Percentiles rank a stretch among this genome's conserved stretches.
These are phyloP conservation scores for Lindgomyces ingoldianus DNA, from an alignment of 495 filamentous ascomycete genomes.

Conservation along the genomic window DNA sequence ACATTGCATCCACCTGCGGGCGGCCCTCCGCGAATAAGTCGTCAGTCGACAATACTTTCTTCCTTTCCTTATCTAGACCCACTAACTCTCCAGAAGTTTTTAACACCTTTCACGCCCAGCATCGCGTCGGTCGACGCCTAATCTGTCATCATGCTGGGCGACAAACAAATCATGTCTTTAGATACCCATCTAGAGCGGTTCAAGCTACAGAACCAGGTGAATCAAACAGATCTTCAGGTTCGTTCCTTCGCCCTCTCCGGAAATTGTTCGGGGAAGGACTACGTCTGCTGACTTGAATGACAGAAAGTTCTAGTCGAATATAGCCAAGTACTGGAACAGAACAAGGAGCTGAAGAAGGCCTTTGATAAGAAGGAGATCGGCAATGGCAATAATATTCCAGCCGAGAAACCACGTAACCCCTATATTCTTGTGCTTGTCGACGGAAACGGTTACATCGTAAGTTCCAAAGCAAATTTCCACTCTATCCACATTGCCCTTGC, in stretches of 20 bases:
- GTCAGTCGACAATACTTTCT: too few relatives aligned
- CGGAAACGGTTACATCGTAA: constrained; percentile 59
- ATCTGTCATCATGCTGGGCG: constrained; percentile 13
- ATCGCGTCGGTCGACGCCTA: background rate
- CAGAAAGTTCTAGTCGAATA: constrained; percentile 36
- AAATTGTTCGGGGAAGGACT: background rate
- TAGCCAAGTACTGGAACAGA: constrained; percentile 49
- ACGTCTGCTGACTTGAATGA: background rate
- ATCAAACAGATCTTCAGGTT: constrained; percentile 27
- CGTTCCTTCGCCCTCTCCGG: background rate
- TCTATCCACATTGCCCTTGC: background rate
- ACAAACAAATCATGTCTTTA: constrained; percentile 19
- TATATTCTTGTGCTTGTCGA: constrained; percentile 64
- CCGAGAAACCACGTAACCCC: constrained; percentile 59
- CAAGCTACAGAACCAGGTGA: constrained; percentile 16
- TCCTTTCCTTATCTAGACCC: too few relatives aligned
- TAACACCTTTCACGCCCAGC: background rate
- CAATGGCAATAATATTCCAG: constrained; percentile 55
- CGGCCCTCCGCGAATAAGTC: too few relatives aligned
- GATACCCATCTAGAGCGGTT: constrained; percentile 27
- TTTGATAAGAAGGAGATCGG: constrained; percentile 53
- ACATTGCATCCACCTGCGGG: too few relatives aligned
- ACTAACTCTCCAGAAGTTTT: too few relatives aligned
- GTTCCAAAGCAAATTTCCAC: constrained; percentile 31
- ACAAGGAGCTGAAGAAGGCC: constrained; percentile 57